Evolutionary conservation across 768 basidiomycete genomes (phyloP).

Genomic region (Asterophora lycoperdoides): DNA sequence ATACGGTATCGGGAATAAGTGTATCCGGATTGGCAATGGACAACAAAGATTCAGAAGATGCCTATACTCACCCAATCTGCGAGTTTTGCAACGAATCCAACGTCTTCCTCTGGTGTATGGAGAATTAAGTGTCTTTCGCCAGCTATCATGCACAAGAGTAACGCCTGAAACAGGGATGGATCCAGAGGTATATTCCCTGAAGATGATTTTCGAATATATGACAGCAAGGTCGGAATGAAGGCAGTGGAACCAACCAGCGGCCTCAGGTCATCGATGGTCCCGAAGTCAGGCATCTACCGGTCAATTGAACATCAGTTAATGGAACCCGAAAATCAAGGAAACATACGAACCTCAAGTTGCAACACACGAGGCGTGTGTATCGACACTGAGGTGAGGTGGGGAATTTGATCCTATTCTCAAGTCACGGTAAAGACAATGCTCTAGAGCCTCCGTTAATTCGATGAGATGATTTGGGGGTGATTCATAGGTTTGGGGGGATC

Average conservation of each 20-base stretch:
- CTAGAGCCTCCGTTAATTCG: too few relatives aligned
- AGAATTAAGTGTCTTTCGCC: conserved; percentile 62
- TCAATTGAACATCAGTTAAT: neutral
- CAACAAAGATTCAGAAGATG: conserved; percentile 2
- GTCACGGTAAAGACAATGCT: too few relatives aligned
- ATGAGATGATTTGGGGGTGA: too few relatives aligned
- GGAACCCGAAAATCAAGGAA: neutral
- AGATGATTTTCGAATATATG: conserved; percentile 38
- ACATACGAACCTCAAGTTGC: neutral
- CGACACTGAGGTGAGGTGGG: too few relatives aligned
- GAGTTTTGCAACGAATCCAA: conserved; percentile 54
- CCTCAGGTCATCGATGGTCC: conserved; percentile 20
- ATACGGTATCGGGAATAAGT: neutral
- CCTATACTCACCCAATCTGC: conserved; percentile 47
- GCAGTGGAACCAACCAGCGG: conserved; percentile 38
- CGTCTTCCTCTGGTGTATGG: conserved; percentile 61
- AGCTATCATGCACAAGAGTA: conserved; percentile 62
- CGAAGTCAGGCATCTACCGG: conserved; percentile 14
- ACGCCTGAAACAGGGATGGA: conserved; percentile 57
- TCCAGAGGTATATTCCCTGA: conserved; percentile 54
- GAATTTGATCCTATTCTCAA: too few relatives aligned
- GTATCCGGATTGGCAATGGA: neutral
- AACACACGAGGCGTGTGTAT: too few relatives aligned
- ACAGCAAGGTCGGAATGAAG: conserved; percentile 49
- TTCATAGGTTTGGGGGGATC: too few relatives aligned